phyloP scores from a whole-genome alignment of 495 filamentous ascomycete genomes.

The Ramalina intermedia region DNA sequence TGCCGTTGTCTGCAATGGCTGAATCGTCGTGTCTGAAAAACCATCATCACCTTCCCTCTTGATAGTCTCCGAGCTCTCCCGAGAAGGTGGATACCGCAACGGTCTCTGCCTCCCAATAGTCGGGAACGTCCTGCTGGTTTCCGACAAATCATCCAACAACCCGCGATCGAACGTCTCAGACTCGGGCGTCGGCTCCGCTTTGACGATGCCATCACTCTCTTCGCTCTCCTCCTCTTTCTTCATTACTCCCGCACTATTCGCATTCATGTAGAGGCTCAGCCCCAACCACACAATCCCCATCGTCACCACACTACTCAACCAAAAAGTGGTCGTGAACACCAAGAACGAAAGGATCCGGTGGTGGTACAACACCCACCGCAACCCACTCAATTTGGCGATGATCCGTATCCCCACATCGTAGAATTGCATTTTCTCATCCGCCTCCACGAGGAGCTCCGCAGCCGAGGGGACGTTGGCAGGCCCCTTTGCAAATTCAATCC shows the following conservation, averaged over 20 bases:
- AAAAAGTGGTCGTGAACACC: constrained; percentile 55
- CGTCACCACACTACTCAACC: constrained; percentile 52
- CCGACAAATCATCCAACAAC: constrained; percentile 23
- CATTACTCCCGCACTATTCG: constrained; percentile 10
- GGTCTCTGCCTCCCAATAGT: constrained; percentile 35
- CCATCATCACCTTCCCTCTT: constrained; percentile 13
- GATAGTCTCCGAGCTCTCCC: neutral
- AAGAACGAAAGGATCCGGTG: constrained; percentile 55
- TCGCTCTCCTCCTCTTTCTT: neutral
- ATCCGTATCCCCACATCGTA: constrained; percentile 58
- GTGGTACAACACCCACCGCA: constrained; percentile 78
- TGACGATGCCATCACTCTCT: constrained; percentile 6
- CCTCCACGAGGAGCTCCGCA: constrained; percentile 52
- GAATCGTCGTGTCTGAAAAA: neutral
- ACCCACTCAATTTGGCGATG: constrained; percentile 53
- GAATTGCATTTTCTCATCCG: constrained; percentile 50
- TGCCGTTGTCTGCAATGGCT: constrained; percentile 7
- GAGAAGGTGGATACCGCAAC: constrained; percentile 16
- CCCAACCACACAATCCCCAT: constrained; percentile 43
- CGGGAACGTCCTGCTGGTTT: constrained; percentile 41
- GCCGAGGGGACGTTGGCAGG: constrained; percentile 40
- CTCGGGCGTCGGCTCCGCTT: constrained; percentile 18
- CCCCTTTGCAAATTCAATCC: constrained; percentile 44
- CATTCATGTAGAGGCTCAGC: constrained; percentile 22
- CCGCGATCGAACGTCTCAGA: constrained; percentile 16